Evolutionary conservation across 768 basidiomycete species (phyloP), one percentile per base, ranked within the genome.

Genomic region (Dentipellis fragilis): DNA sequence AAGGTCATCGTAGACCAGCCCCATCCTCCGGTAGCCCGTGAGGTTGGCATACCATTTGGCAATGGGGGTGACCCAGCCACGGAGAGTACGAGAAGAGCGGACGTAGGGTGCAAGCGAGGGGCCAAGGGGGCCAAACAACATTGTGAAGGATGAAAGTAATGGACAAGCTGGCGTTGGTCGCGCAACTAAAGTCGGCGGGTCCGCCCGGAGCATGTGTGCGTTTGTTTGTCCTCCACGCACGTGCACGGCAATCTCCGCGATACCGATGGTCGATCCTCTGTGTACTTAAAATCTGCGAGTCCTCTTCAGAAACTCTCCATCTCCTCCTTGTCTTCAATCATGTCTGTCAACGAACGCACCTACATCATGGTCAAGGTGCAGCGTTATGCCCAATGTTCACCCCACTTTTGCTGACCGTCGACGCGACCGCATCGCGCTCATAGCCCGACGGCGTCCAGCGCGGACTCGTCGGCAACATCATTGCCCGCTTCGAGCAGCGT

Each of bases 361-460:
- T 97, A 95, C 78, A 98, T 98, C 80, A 97, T 97, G 95, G 81
- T 98, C 86, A 99, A 97, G 93, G 91, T 85, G 54, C 49, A 29
- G 66, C 64, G 17, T 11, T 22, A 37, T 19, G 10, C 10, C 37
- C 38, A 21, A 7, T 45, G 17, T 54, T 42, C 46, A 29, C 17
- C 45, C 19, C 38, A 58, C 29, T 51, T 58, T 54, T 55, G 51
- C 52, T 42, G 17, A 29, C 49, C 21, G 49, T 35, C 23, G 42
- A 45, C 42, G 42, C 14, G 47, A 21, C 22, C 54, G 22, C 42
- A 10, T 40, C 48, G 45, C 56, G 46, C n/a, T 51, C 54, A 29
- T 36, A 96, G 94, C 96, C 96, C 66, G 96, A 99, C 75, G 96
- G 95, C 72, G 96, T 99, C 77, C 93, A 97, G 75, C 89, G 96